Evolutionary conservation across 2,329 filamentous ascomycete species (phyloP), one percentile per base, ranked within the genome.

Genomic region (Xylaria sp.): DNA sequence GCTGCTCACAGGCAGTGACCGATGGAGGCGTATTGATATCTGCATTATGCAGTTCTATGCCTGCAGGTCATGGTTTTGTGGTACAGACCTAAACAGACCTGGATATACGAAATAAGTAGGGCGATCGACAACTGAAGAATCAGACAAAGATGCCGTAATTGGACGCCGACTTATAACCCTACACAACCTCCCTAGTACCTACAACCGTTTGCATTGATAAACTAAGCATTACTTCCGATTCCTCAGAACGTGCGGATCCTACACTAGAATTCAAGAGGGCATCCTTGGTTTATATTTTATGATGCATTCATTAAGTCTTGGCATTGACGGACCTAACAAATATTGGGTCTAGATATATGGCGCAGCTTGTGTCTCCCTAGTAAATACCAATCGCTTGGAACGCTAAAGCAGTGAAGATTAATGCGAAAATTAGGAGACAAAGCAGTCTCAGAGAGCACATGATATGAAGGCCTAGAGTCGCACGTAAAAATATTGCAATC

Each of bases 51-150:
- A 44, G 32, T 13, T 32, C 53, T 37, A 27, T 5, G 13, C 10
- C 29, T 50, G 44, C 44, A 50, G 58, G 58, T 37, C 42, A 29
- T 25, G 55, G 10, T 16, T 16, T 44, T 44, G 55, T 58, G 37
- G 44, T 29, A 47, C 55, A 58, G 23, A n/a, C 51, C 51, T 35
- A 10, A 16, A 10, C 8, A 54, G 3, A 32, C 51, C 18, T 12
- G 10, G 13, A 18, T 32, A 18, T 32, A 51, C 25, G 27, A 18
- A 51, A 21, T 16, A 55, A 6, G 53, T 23, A 40, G 21, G 32
- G 32, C 0, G 53, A 57, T 57, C 53, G 25, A 57, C 35, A 27
- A 21, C 53, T 57, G 25, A 18, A 25, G 25, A 9, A 42, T 18
- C 21, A 29, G 53, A 44, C 10, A 29, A n/a, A 13, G 13, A 12